These are phyloP conservation scores for Paecilomyces sp. DNA, from an alignment of 2,329 filamentous ascomycete species.

Conservation along the genomic window DNA sequence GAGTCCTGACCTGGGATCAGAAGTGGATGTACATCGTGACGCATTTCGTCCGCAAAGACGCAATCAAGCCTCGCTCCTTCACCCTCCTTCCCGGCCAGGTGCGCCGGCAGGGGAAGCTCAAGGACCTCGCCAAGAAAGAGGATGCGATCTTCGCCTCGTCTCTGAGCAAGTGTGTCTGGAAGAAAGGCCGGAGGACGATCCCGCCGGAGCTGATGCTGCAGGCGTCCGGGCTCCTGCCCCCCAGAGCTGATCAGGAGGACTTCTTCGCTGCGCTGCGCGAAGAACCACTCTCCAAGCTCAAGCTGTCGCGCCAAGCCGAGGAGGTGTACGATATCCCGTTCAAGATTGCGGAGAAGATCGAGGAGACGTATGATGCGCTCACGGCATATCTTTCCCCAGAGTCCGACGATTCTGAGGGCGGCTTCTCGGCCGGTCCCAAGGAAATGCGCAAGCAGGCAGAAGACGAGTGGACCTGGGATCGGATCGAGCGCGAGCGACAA, in stretches of 20 bases:
- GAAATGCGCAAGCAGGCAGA: not conserved
- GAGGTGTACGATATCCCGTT: constrained; percentile 10
- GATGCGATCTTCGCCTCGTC: constrained; percentile 9
- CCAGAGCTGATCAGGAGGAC: constrained; percentile 8
- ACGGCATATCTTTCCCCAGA: constrained; percentile 1
- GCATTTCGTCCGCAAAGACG: constrained; percentile 17
- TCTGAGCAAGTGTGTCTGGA: constrained; percentile 11
- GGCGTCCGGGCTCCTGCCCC: constrained; percentile 10
- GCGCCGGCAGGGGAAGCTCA: constrained; percentile 6
- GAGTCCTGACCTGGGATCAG: constrained; percentile 21
- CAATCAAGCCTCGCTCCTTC: constrained; percentile 6
- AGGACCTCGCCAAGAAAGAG: constrained; percentile 8
- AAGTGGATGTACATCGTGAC: constrained; percentile 26
- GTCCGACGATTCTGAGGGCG: constrained; percentile 4
- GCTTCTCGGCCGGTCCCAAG: constrained; percentile 1
- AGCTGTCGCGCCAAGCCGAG: constrained; percentile 6
- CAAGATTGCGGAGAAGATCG: constrained; percentile 8
- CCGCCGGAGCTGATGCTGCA: constrained; percentile 28
- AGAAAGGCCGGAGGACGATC: constrained; percentile 13
- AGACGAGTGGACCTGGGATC: constrained; percentile 18
- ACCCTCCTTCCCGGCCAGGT: constrained; percentile 4
- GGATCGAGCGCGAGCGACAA: constrained; percentile 27
- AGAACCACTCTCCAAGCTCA: constrained; percentile 8
- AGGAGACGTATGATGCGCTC: constrained; percentile 5
- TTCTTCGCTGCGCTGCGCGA: constrained; percentile 3